Conservation (phyloP, 257 asterid genomes). For the Scutellaria baicalensis region DNA sequence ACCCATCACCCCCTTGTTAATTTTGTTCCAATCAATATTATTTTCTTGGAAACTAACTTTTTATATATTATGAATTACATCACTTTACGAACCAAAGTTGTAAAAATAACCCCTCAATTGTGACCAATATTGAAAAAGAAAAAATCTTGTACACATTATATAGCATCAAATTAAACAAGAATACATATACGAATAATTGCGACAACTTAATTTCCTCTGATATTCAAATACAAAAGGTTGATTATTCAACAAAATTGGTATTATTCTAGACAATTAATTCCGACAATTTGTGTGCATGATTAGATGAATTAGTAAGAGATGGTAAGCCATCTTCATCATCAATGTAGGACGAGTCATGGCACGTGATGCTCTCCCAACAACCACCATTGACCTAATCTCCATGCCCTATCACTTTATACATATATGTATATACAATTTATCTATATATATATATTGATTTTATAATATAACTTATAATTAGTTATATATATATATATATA, state of each 20-base stretch:
- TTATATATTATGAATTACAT: background rate
- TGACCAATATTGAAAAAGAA: background rate
- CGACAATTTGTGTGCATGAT: constrained; percentile 23
- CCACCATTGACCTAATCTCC: constrained; percentile 16
- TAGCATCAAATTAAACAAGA: background rate
- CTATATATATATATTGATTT: background rate
- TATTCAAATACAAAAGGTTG: background rate
- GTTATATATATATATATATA: too few species aligned
- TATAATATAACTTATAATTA: background rate
- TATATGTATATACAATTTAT: background rate
- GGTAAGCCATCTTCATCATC: constrained; percentile 28
- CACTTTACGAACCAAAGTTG: background rate
- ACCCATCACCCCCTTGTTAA: background rate
- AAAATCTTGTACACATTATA: background rate
- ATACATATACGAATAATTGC: background rate
- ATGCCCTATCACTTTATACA: background rate
- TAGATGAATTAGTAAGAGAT: constrained; percentile 14
- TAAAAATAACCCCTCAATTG: too few species aligned
- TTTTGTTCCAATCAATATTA: background rate
- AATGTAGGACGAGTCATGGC: constrained; percentile 18
- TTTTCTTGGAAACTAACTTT: background rate
- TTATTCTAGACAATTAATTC: background rate
- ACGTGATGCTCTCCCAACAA: constrained; percentile 27
- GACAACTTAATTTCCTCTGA: background rate
- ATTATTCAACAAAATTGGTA: background rate